These are phyloP conservation scores for Spiraea crenata DNA, from an alignment of 331 rosid genomes.

Conservation along the genomic window DNA sequence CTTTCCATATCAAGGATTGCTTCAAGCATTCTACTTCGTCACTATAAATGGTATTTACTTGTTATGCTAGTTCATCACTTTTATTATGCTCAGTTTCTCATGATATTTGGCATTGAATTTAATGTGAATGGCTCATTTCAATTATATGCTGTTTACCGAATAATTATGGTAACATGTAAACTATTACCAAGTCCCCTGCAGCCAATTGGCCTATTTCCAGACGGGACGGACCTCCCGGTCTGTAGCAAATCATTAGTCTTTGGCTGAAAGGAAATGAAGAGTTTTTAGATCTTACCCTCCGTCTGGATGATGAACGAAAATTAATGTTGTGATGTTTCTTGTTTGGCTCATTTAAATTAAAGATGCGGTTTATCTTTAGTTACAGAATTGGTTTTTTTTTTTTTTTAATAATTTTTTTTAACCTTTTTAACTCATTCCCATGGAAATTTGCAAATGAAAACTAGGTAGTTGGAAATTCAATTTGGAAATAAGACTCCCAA, in stretches of 20 bases:
- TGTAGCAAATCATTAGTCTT: not conserved
- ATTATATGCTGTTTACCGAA: not conserved
- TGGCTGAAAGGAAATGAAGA: not conserved
- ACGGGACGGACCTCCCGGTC: not conserved
- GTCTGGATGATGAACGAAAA: too few relatives aligned
- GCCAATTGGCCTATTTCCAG: not conserved
- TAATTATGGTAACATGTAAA: constrained; percentile 7
- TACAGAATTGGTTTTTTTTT: too few relatives aligned
- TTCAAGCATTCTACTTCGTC: constrained; percentile 68
- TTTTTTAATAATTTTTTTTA: too few relatives aligned
- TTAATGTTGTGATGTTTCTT: too few relatives aligned
- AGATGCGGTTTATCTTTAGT: too few relatives aligned
- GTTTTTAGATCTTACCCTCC: not conserved
- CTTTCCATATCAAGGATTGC: constrained; percentile 62
- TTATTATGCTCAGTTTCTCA: not conserved
- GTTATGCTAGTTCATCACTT: not conserved
- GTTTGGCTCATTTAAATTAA: too few relatives aligned
- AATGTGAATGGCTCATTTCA: not conserved
- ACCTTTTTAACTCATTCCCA: too few relatives aligned
- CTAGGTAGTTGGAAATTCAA: too few relatives aligned
- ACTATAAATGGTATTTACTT: constrained; percentile 60
- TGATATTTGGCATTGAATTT: not conserved
- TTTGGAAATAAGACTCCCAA: too few relatives aligned
- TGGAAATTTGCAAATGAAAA: too few relatives aligned
- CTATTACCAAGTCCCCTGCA: not conserved